These are phyloP conservation scores for Colletotrichum caudatum DNA, from an alignment of 2,329 filamentous ascomycete species.

Conservation along the genomic window DNA sequence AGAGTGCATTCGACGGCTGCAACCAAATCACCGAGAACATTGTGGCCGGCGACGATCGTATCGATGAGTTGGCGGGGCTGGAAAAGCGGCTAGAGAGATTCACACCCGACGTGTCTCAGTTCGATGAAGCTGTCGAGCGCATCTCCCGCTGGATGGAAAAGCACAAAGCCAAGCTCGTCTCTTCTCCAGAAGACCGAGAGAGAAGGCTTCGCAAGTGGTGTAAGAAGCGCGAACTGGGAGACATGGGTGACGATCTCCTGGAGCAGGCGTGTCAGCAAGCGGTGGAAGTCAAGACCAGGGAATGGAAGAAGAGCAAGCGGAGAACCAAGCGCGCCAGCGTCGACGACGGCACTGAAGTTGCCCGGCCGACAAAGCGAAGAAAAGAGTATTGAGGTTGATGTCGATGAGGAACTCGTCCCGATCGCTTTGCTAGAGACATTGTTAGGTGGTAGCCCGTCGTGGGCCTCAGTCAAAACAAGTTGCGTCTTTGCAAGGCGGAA, in stretches of 20 bases:
- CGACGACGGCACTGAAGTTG: neutral
- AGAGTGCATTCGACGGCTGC: constrained; percentile 4
- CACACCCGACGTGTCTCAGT: neutral
- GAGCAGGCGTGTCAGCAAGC: constrained; percentile 1
- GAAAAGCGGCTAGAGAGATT: constrained; percentile 2
- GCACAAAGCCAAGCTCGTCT: neutral
- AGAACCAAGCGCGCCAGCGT: neutral
- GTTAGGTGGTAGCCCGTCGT: neutral
- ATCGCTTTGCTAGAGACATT: neutral
- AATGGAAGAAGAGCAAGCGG: constrained; percentile 1
- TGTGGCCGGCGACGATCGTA: neutral
- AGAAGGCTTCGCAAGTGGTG: constrained; percentile 8
- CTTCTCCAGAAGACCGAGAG: neutral
- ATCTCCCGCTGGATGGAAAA: constrained; percentile 2
- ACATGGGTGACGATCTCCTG: neutral
- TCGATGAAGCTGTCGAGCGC: neutral
- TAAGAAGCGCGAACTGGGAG: neutral
- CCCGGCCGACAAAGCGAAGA: neutral
- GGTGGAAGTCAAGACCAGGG: neutral
- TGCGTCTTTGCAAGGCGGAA: neutral
- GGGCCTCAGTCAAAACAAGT: neutral
- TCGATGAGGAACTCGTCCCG: neutral
- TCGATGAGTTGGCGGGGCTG: neutral
- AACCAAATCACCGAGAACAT: neutral
- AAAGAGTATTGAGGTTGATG: neutral